Evolutionary conservation across 306 rosid genomes (phyloP), one percentile per base, ranked within the genome.

Genomic region (Corylus americana): DNA sequence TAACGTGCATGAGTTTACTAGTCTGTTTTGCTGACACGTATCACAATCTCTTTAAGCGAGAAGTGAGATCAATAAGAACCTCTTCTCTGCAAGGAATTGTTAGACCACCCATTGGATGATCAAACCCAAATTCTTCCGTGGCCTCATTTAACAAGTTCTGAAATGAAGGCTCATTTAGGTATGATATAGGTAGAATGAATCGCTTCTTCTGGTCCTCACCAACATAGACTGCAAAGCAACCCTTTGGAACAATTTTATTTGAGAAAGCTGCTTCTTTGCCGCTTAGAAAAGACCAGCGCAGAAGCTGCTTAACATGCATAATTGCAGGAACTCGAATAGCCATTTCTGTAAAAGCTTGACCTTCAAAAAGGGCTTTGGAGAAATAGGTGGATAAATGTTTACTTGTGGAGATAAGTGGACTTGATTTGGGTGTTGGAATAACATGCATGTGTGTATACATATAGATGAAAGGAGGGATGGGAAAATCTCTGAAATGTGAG

Each of bases 81-180:
- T 83, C 87, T 74, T 88, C 86, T 2, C 74, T 70, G 79, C 88
- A 86, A 44, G 88, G 89, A 74, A 81, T 81, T 74, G 89, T 87
- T 31, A 87, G 81, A 50, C 93, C 92, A 31, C 91, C 86, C 86
- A 81, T 77, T 16, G 89, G 88, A 87, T 87, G 91, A 44, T 86
- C 76, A 55, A 76, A 87, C 49, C 89, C 88, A 7, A 82, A 83
- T 69, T 87, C 90, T 85, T 88, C 88, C 39, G 83, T 79, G 0
- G 78, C 88, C 51, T 80, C 54, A 48, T 16, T 81, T 39, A 83
- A 50, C 44, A 85, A 70, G 4, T 86, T 79, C 63, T 81, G 85
- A 71, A 88, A 88, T 42, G 79, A 49, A 73, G 89, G 76, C 51
- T 83, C 80, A 48, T 71, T 88, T 80, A 86, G 72, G 74, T 50